phyloP scores from a whole-genome alignment of 108 stramenopile genomes.

The Cylindrotheca fusiformis region DNA sequence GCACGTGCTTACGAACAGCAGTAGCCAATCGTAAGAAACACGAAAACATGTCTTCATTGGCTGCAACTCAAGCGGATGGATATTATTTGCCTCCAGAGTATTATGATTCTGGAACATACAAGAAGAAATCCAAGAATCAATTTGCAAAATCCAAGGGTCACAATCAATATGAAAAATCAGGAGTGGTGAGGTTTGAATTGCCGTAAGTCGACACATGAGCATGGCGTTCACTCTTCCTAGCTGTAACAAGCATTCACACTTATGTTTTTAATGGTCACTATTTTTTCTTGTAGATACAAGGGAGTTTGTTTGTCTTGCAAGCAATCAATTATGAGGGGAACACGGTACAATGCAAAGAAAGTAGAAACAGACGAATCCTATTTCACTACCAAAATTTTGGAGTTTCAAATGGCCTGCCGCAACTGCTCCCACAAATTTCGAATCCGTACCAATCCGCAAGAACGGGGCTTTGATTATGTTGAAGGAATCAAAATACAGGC shows the following conservation, averaged over 20 bases:
- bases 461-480: slow-evolving; percentile 72
- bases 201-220: slow-evolving; percentile 32
- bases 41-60: slow-evolving; percentile 81
- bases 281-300: slow-evolving; percentile 34
- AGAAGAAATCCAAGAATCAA: slow-evolving; percentile 60
- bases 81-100: slow-evolving; percentile 85
- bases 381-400: slow-evolving; percentile 85
- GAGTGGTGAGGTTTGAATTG: slow-evolving; percentile 93
- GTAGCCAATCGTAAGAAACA: too few relatives aligned
- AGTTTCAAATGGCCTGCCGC: slow-evolving; percentile 92
- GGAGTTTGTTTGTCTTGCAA: slow-evolving; percentile 81
- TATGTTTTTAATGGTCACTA: not conserved
- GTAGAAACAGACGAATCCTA: slow-evolving; percentile 68
- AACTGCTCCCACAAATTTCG: slow-evolving; percentile 63
- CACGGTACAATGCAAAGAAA: slow-evolving; percentile 95
- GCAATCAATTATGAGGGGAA: slow-evolving; percentile 74
- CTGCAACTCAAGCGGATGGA: slow-evolving; percentile 92
- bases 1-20: too few relatives aligned
- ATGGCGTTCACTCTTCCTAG: not conserved
- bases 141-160: slow-evolving; percentile 61
- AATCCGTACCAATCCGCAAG: slow-evolving; percentile 81
- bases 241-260: not conserved
- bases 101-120: slow-evolving; percentile 69
- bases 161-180: slow-evolving; percentile 85
- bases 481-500: slow-evolving; percentile 55